Conservation (phyloP, 305 asterid genomes). For the Vinca major region DNA sequence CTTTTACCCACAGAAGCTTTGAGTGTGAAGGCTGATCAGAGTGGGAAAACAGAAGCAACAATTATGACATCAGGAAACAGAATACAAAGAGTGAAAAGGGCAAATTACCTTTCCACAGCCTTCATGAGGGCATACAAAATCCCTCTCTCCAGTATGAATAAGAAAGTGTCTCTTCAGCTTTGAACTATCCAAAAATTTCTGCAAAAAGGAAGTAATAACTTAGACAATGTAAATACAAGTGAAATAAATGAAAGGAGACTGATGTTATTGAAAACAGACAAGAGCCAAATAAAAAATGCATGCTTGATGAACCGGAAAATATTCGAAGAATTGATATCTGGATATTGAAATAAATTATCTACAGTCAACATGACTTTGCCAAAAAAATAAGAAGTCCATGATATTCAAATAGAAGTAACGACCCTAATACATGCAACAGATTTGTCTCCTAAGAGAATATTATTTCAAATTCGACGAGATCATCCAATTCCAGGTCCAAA, state of each 20-base stretch:
- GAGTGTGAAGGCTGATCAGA: neutral
- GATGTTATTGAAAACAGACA: neutral
- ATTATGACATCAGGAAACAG: slow-evolving; percentile 1
- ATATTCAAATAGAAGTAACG: neutral
- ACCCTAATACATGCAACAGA: neutral
- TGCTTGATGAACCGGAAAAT: neutral
- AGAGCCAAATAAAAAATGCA: neutral
- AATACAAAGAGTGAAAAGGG: slow-evolving; percentile 17
- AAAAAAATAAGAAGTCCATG: neutral
- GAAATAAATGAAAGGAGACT: neutral
- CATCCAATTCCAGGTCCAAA: slow-evolving; percentile 1
- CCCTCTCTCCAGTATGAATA: slow-evolving; percentile 96
- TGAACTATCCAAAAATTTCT: slow-evolving; percentile 99
- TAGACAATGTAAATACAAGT: neutral
- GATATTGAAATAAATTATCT: neutral
- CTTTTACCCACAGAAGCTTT: neutral
- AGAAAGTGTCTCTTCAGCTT: slow-evolving; percentile 92
- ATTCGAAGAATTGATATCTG: neutral
- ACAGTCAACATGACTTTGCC: neutral
- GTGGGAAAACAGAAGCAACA: neutral
- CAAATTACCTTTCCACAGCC: slow-evolving; percentile 97
- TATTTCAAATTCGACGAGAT: neutral
- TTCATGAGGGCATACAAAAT: slow-evolving; percentile 87
- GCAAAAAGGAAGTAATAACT: slow-evolving; percentile 26
- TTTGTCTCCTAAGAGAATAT: neutral